Conservation (phyloP, 148 eudicot species). For the Cornus kousa region DNA sequence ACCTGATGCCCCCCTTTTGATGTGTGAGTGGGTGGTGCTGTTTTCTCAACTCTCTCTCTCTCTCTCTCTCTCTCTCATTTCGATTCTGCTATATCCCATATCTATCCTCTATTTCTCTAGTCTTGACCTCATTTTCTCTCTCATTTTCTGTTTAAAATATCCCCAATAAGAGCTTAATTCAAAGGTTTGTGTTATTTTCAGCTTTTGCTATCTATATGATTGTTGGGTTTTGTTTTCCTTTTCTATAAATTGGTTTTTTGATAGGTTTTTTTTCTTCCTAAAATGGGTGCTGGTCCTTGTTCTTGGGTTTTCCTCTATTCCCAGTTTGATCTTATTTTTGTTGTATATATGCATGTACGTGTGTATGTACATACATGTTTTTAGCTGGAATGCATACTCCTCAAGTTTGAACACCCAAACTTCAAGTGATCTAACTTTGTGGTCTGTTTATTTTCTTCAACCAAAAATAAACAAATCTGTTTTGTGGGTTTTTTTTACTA, state of each 20-base stretch:
- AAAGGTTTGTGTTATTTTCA: constrained; percentile 6
- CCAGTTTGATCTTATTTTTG: not conserved
- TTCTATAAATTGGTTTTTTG: not conserved
- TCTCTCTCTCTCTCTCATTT: not conserved
- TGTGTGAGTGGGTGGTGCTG: constrained; percentile 52
- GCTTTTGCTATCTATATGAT: not conserved
- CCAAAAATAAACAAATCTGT: constrained; percentile 26
- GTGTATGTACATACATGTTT: not conserved
- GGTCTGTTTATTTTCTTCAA: constrained; percentile 2
- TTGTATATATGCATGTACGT: not conserved
- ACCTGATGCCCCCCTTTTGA: constrained; percentile 57
- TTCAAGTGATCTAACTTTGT: constrained; percentile 23
- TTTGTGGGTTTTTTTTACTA: constrained; percentile 13
- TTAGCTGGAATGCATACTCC: not conserved
- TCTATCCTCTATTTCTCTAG: not conserved
- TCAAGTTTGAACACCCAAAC: constrained; percentile 7
- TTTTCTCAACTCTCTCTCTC: constrained; percentile 12
- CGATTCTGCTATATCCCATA: not conserved
- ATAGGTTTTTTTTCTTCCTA: not conserved
- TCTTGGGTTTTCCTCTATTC: not conserved
- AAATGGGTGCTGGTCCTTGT: not conserved
- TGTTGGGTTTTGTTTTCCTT: not conserved
- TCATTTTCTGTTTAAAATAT: constrained; percentile 9
- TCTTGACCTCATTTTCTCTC: constrained; percentile 8
- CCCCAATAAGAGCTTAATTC: not conserved